Percentiles rank a stretch among this genome's conserved stretches.
Evolutionary conservation across 192 early-diverging fungal genomes (phyloP).

Genomic region (Backusella circina): DNA sequence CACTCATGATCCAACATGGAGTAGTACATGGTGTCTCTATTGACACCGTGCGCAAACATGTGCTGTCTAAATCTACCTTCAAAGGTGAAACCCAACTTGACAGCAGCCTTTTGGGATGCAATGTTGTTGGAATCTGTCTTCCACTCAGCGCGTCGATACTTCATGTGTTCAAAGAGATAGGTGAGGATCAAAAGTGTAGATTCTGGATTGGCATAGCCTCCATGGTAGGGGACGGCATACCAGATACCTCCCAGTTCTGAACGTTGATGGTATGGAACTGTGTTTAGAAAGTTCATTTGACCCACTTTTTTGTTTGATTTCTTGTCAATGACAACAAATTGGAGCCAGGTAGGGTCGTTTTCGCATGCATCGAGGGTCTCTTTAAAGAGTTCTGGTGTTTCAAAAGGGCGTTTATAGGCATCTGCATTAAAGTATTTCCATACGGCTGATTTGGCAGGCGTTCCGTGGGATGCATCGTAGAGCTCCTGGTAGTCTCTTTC

Average conservation of each 20-base stretch:
- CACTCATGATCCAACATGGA: neutral
- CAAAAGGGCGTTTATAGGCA: neutral
- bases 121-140: constrained; percentile 39
- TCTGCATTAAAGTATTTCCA: neutral
- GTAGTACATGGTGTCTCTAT: neutral
- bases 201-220: neutral
- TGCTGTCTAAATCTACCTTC: constrained; percentile 34
- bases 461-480: neutral
- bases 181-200: neutral
- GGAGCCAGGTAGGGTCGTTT: neutral
- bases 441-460: neutral
- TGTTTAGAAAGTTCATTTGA: neutral
- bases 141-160: constrained; percentile 20
- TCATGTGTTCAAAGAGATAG: neutral
- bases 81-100: constrained; percentile 31
- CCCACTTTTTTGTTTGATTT: neutral
- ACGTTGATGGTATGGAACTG: neutral
- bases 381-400: neutral
- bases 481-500: neutral
- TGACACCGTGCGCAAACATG: constrained; percentile 4
- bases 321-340: neutral
- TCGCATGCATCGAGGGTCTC: neutral
- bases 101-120: constrained; percentile 38
- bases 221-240: neutral
- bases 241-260: neutral